Base-by-base conservation (phyloP, 495 filamentous ascomycete genomes). In the Aspergillus sparsus region DNA sequence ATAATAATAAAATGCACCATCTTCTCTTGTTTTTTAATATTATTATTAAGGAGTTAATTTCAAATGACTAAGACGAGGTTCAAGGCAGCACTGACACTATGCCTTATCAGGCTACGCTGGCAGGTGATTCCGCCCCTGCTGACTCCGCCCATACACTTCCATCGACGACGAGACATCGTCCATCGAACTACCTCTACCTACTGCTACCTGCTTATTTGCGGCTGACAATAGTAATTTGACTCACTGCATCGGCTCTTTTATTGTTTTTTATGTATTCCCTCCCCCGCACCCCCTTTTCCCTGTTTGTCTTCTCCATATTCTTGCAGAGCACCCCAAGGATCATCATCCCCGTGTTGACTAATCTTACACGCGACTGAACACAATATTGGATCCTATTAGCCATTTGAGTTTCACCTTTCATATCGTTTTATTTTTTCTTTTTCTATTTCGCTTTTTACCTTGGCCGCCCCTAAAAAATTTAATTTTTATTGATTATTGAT, bases 321-420 rank as follows among this genome's bases (percentile, higher is more conserved):
- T 18, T 16, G 42, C 39, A 56, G 35, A 13, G 9, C 11, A 55
- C 45, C 27, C 42, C 42, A 46, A 46, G 42, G 44, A 47, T 47
- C 44, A 47, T n/a, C 44, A 47, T 47, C 44, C 15, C 44, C 44
- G 15, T 47, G 42, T 46, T 2, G 42, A 16, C 44, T 21, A 47
- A 57, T 49, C 45, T 45, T 45, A 49, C 44, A 57, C 45, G 41
- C 55, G 55, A 36, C 37, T 45, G 57, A 37, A 54, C 51, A 41
- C 15, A 54, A 41, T 41, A 51, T 51, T 21, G 45, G 16, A 47
- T 47, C 18, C 45, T 12, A 10, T 42, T 11, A 21, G 36, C 16
- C 31, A 35, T 54, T 42, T 51, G 41, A 56, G 36, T 57, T 45
- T 57, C 52, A 34, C 58, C 7, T 50, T 49, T 50, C 47, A 27